These are phyloP conservation scores for Alternaria infectoria DNA, from an alignment of 2,329 filamentous ascomycete genomes.

Conservation along the genomic window DNA sequence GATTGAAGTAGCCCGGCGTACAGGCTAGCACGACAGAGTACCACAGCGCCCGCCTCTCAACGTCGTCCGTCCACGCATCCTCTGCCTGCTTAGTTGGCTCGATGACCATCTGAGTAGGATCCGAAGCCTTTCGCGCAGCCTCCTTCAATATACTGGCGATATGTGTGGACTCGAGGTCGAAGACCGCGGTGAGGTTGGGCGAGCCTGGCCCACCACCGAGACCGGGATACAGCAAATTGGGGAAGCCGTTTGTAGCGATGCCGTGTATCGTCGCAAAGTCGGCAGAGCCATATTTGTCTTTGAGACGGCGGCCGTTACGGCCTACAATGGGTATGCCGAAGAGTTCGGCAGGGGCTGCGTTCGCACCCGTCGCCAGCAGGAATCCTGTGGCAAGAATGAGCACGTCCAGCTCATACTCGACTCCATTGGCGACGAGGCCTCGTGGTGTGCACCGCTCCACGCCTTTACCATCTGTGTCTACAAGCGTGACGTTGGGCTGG, in stretches of 20 bases:
- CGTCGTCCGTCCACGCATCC: constrained; percentile 6
- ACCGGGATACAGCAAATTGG: constrained; percentile 19
- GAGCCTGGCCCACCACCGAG: background rate
- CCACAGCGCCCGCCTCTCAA: constrained; percentile 7
- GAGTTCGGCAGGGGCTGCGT: constrained; percentile 26
- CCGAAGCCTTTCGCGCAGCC: background rate
- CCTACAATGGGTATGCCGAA: constrained; percentile 49
- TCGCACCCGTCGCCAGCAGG: constrained; percentile 15
- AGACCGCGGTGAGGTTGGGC: background rate
- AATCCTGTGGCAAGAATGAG: constrained; percentile 56
- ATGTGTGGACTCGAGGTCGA: constrained; percentile 2
- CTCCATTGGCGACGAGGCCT: constrained; percentile 55
- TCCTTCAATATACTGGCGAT: constrained; percentile 1
- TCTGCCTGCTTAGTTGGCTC: constrained; percentile 11
- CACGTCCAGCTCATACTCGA: constrained; percentile 56
- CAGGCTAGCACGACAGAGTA: constrained; percentile 11
- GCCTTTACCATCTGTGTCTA: constrained; percentile 65
- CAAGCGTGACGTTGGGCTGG: constrained; percentile 60
- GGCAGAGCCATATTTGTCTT: constrained; percentile 53
- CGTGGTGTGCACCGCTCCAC: constrained; percentile 53
- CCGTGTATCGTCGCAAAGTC: constrained; percentile 53
- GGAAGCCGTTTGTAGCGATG: constrained; percentile 18
- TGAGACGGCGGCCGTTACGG: constrained; percentile 51
- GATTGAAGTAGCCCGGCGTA: constrained; percentile 21
- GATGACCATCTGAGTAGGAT: background rate